Conservation (phyloP, 257 asterid genomes). For the Phtheirospermum japonicum region DNA sequence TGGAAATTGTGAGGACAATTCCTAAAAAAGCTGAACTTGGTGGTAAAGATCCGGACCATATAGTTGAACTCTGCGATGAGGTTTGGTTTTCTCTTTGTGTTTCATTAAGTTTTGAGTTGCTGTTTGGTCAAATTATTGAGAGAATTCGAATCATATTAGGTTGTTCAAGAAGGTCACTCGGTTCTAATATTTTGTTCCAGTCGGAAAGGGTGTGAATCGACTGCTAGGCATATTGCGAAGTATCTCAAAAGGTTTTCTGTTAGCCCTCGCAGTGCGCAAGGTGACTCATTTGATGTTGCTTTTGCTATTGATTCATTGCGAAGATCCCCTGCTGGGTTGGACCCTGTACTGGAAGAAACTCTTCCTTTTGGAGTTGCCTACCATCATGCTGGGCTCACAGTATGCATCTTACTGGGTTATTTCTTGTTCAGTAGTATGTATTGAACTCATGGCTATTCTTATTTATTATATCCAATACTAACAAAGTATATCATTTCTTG, state of each 20-base stretch:
- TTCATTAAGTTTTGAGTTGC: constrained; percentile 25
- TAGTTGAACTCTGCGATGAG: constrained; percentile 96
- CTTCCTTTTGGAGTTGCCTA: constrained; percentile 96
- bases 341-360: constrained; percentile 85
- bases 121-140: constrained; percentile 21
- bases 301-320: constrained; percentile 77
- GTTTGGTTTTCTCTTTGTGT: constrained; percentile 40
- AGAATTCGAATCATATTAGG: constrained; percentile 43
- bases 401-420: constrained; percentile 33
- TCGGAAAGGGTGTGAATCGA: constrained; percentile 96
- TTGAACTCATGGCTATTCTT: constrained; percentile 13
- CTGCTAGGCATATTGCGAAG: constrained; percentile 89
- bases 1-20: constrained; percentile 72
- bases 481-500: constrained; percentile 28
- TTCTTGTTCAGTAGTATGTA: constrained; percentile 23
- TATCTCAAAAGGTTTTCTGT: constrained; percentile 58
- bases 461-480: constrained; percentile 25
- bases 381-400: constrained; percentile 99
- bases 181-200: constrained; percentile 96
- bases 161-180: constrained; percentile 98
- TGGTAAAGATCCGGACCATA: constrained; percentile 96
- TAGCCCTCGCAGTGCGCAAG: constrained; percentile 45
- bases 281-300: constrained; percentile 54
- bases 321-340: constrained; percentile 95
- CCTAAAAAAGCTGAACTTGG: constrained; percentile 71